A percentile compares a stretch with the other conserved stretches of the same genome.
phyloP scores from a whole-genome alignment of 2,329 filamentous ascomycete species.

The Basipetospora chlamydospora region DNA sequence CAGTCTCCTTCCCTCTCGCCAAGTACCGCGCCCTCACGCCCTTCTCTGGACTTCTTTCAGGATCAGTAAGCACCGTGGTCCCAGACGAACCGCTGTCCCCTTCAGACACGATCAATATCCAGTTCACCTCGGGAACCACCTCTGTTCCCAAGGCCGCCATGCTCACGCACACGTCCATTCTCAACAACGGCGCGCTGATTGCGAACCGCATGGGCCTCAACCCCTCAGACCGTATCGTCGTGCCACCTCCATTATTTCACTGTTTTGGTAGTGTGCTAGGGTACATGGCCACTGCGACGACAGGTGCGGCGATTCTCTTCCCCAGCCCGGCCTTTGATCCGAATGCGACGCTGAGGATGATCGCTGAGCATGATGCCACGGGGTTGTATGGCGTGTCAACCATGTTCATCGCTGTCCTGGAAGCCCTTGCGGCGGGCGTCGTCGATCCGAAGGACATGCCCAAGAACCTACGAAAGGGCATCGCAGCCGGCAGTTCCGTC shows the following conservation, averaged over 20 bases:
- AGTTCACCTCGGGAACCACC: constrained; percentile 95
- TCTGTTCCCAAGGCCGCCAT: constrained; percentile 83
- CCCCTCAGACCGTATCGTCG: constrained; percentile 61
- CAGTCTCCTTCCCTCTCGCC: constrained; percentile 28
- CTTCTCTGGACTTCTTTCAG: constrained; percentile 25
- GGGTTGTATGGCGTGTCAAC: constrained; percentile 80
- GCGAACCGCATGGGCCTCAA: constrained; percentile 73
- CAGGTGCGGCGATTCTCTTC: constrained; percentile 67
- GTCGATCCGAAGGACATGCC: constrained; percentile 14
- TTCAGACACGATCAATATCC: constrained; percentile 76
- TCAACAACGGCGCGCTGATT: constrained; percentile 85
- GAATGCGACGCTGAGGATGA: constrained; percentile 48
- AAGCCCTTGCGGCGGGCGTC: constrained; percentile 44
- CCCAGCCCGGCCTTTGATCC: constrained; percentile 81
- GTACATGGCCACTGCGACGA: constrained; percentile 88
- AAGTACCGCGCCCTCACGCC: constrained; percentile 27
- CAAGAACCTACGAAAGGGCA: constrained; percentile 60
- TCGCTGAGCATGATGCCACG: constrained; percentile 36
- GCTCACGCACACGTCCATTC: constrained; percentile 68
- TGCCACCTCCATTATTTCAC: constrained; percentile 73
- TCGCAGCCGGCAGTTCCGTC: constrained; percentile 76
- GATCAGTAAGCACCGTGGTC: constrained; percentile 18
- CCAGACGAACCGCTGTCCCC: constrained; percentile 35
- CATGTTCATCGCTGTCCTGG: constrained; percentile 84
- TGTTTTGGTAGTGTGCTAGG: constrained; percentile 87